Evolutionary conservation across 2,329 filamentous ascomycete species (phyloP), one percentile per base, ranked within the genome.

Genomic region (Cladosporium sp.): DNA sequence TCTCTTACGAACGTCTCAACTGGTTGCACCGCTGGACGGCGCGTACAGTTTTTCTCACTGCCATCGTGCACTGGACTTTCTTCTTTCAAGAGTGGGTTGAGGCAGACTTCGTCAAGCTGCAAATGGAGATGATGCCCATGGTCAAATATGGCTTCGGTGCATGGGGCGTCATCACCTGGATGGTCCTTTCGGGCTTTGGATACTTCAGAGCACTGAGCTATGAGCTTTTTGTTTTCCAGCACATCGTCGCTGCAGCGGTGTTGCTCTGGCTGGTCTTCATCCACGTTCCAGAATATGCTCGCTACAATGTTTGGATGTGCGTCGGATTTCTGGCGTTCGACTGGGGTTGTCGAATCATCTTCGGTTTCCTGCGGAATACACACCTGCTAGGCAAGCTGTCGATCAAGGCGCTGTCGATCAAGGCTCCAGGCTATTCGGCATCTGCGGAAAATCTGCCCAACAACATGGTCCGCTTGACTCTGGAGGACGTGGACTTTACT

Each of bases 381-480:
- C 64, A 64, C 22, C 11, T 64, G 2, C 36, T 60, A 8, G 43
- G 50, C 32, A 36, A 47, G 11, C 36, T 53, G 13, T 11, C 34
- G 0, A 9, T 44, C 8, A 44, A 39, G 22, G n/a, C 24, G 18
- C 36, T 53, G 13, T 11, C 34, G 0, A 9, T 44, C 8, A 44
- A 39, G 22, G n/a, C 24, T 15, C 56, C 57, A 38, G 64, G 63
- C 20, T 66, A 64, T 34, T 37, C 52, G 3, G 54, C 61, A 8
- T 43, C 47, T 4, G 52, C 63, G 7, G 55, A 66, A 24, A 68
- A 79, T 13, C 66, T 85, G 2, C 69, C 80, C 1, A 76, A 78
- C 40, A 70, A 78, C 42, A 73, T 80, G 22, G 83, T 80, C 3
- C 74, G 75, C 7, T 71, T 86, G 53, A 78, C 76, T 1, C 76